phyloP scores from a whole-genome alignment of 345 rosid genomes.

The Brassica cretica region DNA sequence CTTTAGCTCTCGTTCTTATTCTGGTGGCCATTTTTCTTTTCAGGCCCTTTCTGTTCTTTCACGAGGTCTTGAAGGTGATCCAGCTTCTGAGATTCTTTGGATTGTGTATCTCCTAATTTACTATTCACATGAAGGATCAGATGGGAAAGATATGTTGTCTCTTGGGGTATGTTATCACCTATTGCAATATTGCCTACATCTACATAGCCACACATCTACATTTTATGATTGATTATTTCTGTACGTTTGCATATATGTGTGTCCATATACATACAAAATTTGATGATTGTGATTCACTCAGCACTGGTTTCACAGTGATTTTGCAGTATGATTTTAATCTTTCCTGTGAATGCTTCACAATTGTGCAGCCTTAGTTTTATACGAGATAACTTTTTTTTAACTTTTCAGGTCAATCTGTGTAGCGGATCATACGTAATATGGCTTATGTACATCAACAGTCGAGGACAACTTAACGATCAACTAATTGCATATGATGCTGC shows the following conservation, averaged over 20 bases:
- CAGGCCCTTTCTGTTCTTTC: slow-evolving; percentile 81
- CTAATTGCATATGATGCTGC: slow-evolving; percentile 73
- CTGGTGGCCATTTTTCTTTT: slow-evolving; percentile 29
- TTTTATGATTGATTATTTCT: slow-evolving; percentile 16
- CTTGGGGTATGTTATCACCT: slow-evolving; percentile 62
- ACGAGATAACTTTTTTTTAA: slow-evolving; percentile 38
- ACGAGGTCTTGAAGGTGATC: slow-evolving; percentile 76
- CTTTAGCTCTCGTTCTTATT: slow-evolving; percentile 30
- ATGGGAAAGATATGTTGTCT: slow-evolving; percentile 62
- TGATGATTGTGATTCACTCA: no score
- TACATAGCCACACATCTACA: slow-evolving; percentile 9
- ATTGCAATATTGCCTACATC: slow-evolving; percentile 30
- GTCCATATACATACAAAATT: neutral
- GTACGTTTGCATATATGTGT: neutral
- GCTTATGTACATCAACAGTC: slow-evolving; percentile 91
- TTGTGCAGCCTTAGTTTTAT: slow-evolving; percentile 16
- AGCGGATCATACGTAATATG: slow-evolving; percentile 76
- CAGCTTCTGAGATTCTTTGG: slow-evolving; percentile 80
- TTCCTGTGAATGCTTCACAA: no score
- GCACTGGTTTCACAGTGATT: slow-evolving; percentile 6
- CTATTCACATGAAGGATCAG: slow-evolving; percentile 47
- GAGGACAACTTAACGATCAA: slow-evolving; percentile 62
- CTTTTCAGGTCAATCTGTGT: slow-evolving; percentile 71
- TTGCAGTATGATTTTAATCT: neutral
- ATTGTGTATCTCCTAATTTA: slow-evolving; percentile 68